Conservation (phyloP, 2,329 filamentous ascomycete genomes). For the Cordyceps tenuipes region DNA sequence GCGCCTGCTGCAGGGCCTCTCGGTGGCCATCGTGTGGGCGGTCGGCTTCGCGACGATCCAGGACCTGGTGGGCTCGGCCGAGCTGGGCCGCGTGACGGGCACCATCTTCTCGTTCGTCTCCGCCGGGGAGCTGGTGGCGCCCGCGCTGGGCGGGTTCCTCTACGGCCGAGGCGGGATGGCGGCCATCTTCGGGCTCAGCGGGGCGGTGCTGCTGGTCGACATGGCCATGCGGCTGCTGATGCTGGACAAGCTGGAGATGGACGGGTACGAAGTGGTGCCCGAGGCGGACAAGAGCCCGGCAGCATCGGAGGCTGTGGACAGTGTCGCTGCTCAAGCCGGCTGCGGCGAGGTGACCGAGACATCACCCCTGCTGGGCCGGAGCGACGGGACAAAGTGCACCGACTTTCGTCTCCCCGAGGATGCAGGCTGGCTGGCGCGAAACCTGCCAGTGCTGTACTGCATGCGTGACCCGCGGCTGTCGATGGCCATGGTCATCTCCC, state of each 20-base stretch:
- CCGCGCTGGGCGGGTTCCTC: not conserved
- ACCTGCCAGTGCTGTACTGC: not conserved
- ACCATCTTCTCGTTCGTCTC: not conserved
- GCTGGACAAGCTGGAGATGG: conserved; percentile 1
- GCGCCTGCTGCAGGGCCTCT: not conserved
- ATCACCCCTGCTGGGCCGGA: not conserved
- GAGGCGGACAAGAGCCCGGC: not conserved
- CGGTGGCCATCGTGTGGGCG: not conserved
- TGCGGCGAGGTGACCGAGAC: not conserved
- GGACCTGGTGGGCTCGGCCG: not conserved
- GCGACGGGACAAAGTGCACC: not conserved
- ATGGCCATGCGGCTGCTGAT: not conserved
- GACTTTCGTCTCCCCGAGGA: not conserved
- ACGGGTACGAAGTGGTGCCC: not conserved
- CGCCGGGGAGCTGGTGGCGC: not conserved
- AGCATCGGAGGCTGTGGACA: not conserved
- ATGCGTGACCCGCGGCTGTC: not conserved
- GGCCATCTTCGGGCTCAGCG: not conserved
- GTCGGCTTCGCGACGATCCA: not conserved
- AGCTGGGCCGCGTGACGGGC: not conserved
- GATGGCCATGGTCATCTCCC: not conserved
- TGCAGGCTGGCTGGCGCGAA: not conserved
- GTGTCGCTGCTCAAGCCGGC: not conserved
- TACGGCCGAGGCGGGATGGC: not conserved
- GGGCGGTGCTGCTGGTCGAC: not conserved